A percentile compares a stretch with the other conserved stretches of the same genome.
Evolutionary conservation across 306 rosid species (phyloP).

Genomic region (Trifolium fragiferum): DNA sequence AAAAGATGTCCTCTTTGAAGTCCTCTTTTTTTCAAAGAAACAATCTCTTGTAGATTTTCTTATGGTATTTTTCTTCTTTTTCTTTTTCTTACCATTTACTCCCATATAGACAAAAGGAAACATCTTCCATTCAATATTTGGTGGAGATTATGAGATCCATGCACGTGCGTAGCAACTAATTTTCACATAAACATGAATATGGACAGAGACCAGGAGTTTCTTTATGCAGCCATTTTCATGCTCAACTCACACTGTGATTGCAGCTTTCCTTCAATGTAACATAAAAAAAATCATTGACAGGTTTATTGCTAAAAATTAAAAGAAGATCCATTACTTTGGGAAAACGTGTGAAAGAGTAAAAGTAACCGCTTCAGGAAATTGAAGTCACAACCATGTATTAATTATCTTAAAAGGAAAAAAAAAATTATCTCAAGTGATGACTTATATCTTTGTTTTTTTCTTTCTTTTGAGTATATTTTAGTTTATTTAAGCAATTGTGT

Average conservation of each 20-base stretch:
- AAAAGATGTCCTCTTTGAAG: too few species aligned
- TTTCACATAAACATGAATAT: slow-evolving; percentile 39
- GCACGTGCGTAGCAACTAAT: slow-evolving; percentile 41
- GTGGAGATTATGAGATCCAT: slow-evolving; percentile 14
- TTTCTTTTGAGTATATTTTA: neutral
- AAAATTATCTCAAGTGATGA: neutral
- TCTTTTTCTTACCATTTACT: neutral
- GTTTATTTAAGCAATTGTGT: too few species aligned
- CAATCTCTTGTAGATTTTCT: too few species aligned
- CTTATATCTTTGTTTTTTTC: neutral
- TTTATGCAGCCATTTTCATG: slow-evolving; percentile 45
- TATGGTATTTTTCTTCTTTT: neutral
- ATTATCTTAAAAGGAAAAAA: neutral
- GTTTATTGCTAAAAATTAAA: slow-evolving; percentile 16
- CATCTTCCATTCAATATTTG: neutral
- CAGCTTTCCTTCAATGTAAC: slow-evolving; percentile 50
- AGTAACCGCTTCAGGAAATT: slow-evolving; percentile 32
- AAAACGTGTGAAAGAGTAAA: slow-evolving; percentile 46
- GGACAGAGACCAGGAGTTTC: slow-evolving; percentile 33
- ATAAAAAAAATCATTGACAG: slow-evolving; percentile 21
- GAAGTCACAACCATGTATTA: slow-evolving; percentile 19
- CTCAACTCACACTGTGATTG: slow-evolving; percentile 43
- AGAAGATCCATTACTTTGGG: slow-evolving; percentile 35
- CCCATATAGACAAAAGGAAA: neutral
- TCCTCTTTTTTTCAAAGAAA: too few species aligned